phyloP scores from a whole-genome alignment of 2,329 filamentous ascomycete genomes.

The Cercospora beticola region DNA sequence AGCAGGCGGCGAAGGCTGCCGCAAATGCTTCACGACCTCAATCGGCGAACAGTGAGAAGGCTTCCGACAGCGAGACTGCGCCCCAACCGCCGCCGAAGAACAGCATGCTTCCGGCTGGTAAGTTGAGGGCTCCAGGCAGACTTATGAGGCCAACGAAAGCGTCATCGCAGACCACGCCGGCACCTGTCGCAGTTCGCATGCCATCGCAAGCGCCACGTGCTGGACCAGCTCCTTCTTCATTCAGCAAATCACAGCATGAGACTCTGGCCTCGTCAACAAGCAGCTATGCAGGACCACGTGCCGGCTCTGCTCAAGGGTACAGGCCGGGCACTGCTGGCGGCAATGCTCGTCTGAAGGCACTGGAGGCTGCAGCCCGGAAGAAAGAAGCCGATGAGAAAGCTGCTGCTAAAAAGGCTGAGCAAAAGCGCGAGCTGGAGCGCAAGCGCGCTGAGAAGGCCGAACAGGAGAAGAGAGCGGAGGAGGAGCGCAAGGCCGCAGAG shows the following conservation, averaged over 20 bases:
- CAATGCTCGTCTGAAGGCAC: constrained; percentile 48
- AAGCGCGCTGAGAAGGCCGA: constrained; percentile 71
- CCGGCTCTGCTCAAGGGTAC: constrained; percentile 59
- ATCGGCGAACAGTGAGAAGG: constrained; percentile 40
- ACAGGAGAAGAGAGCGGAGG: constrained; percentile 47
- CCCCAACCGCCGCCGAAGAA: constrained; percentile 59
- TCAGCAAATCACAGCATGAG: constrained; percentile 29
- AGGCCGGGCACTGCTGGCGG: constrained; percentile 47
- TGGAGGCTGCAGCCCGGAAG: constrained; percentile 75
- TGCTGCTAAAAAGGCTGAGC: constrained; percentile 73
- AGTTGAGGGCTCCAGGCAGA: constrained; percentile 38
- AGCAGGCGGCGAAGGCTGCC: constrained; percentile 20
- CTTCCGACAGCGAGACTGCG: constrained; percentile 54
- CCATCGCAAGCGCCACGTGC: constrained; percentile 48
- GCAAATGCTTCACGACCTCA: constrained; percentile 28
- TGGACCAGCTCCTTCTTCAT: constrained; percentile 27
- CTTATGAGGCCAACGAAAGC: constrained; percentile 45
- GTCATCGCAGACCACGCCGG: constrained; percentile 63
- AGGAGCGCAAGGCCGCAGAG: constrained; percentile 42
- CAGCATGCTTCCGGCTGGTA: constrained; percentile 43
- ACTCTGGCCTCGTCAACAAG: constrained; percentile 38
- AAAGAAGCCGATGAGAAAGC: constrained; percentile 83
- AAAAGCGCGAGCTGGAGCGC: constrained; percentile 77
- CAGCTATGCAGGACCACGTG: constrained; percentile 66
- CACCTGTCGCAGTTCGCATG: constrained; percentile 70